A percentile compares a stretch with the other conserved stretches of the same genome.
These are phyloP conservation scores for Tylopilus orsonianus DNA, from an alignment of 1,284 basidiomycete species.

Conservation along the genomic window DNA sequence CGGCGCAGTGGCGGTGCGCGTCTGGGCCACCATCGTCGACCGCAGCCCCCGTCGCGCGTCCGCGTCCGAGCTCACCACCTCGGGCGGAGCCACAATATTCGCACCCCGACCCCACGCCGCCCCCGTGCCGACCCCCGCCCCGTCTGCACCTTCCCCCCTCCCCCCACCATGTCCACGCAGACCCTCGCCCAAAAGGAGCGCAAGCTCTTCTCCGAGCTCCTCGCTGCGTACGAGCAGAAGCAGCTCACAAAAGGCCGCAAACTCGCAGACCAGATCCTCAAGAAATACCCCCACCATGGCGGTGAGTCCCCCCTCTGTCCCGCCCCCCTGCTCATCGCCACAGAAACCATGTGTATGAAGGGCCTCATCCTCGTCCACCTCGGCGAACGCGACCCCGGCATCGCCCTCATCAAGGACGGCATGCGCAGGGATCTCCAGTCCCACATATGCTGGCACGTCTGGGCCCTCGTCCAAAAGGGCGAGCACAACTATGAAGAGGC, in stretches of 20 bases:
- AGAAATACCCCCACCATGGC: constrained; percentile 95
- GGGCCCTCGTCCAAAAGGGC: constrained; percentile 89
- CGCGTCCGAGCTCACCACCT: no score
- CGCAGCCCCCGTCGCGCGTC: background rate
- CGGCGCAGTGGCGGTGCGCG: constrained; percentile 53
- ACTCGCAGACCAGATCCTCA: constrained; percentile 91
- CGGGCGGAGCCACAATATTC: constrained; percentile 11
- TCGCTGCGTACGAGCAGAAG: constrained; percentile 89
- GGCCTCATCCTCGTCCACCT: constrained; percentile 85
- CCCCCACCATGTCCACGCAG: constrained; percentile 20
- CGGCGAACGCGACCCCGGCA: constrained; percentile 81
- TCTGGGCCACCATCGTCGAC: constrained; percentile 66
- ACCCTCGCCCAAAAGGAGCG: constrained; percentile 81
- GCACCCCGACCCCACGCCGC: constrained; percentile 7
- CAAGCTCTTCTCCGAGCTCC: constrained; percentile 83
- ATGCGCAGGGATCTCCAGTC: constrained; percentile 87
- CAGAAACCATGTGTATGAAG: constrained; percentile 94
- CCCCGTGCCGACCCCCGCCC: background rate
- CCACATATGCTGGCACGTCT: constrained; percentile 98
- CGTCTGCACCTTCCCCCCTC: no score
- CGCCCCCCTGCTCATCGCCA: constrained; percentile 8
- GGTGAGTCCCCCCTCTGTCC: constrained; percentile 47
- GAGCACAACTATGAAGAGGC: constrained; percentile 92
- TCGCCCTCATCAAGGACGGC: constrained; percentile 86
- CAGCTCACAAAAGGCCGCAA: constrained; percentile 92